These are phyloP conservation scores for Boletus rufocinnamomeus DNA, from an alignment of 768 basidiomycete genomes.

Conservation along the genomic window DNA sequence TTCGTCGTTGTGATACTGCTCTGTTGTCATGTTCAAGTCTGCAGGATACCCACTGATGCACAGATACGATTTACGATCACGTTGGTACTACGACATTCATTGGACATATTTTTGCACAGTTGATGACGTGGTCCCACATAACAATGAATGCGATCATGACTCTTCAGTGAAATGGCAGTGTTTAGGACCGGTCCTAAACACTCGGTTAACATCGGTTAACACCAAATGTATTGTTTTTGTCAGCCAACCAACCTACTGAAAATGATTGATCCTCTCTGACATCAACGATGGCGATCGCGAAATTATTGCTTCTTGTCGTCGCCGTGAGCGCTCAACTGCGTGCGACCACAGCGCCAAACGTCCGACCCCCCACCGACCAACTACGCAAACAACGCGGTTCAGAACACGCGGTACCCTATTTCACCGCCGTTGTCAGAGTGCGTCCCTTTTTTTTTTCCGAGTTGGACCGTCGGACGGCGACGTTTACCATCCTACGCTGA, in stretches of 20 bases:
- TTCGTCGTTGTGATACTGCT: background rate
- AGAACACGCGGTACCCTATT: background rate
- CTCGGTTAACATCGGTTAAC: too few relatives aligned
- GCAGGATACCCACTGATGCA: background rate
- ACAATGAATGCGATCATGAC: too few relatives aligned
- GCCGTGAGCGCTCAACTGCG: background rate
- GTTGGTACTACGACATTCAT: too few relatives aligned
- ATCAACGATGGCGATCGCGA: slow-evolving; percentile 3
- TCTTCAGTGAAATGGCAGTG: too few relatives aligned
- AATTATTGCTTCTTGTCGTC: slow-evolving; percentile 9
- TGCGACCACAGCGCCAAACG: slow-evolving; percentile 19
- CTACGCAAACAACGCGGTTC: slow-evolving; percentile 12
- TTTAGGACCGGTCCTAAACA: too few relatives aligned
- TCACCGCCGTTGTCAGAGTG: background rate
- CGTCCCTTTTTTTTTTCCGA: background rate
- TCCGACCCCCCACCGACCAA: slow-evolving; percentile 11
- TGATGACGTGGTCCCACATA: too few relatives aligned
- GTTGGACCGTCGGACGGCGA: too few relatives aligned
- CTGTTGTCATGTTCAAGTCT: background rate
- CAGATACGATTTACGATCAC: too few relatives aligned
- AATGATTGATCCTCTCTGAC: background rate
- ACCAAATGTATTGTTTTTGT: too few relatives aligned
- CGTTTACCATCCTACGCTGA: background rate
- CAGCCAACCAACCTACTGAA: too few relatives aligned
- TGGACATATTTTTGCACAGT: too few relatives aligned